Base-by-base conservation (phyloP, 2,329 filamentous ascomycete species). In the Stemphylium lycopersici region DNA sequence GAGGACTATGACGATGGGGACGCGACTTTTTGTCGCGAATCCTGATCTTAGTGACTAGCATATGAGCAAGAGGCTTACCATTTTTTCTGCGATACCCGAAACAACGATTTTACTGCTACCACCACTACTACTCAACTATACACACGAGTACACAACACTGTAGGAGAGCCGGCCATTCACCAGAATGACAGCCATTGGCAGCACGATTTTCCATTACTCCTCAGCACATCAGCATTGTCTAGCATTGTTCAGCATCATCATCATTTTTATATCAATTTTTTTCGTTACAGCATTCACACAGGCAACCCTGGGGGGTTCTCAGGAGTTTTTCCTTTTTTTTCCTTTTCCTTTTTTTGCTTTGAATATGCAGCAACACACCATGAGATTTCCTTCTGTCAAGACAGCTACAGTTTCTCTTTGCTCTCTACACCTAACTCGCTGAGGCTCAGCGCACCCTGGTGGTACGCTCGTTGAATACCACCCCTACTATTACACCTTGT, bases 1-100 rank as follows among this genome's bases (percentile, higher is more conserved):
- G 75, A 82, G 89, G 68, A 90, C 89, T 4, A 88, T 86, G 76
- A 93, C 90, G 1, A 87, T 95, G 72, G 80, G 78, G 52, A 83
- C 85, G 43, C 84, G 90, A 58, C 82, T 96, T 54, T 95, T 90
- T 75, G 92, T 96, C 69, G 91, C 91, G 66, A 96, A 96, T 75
- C 91, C 91, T 15, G 91, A 95, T 75, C 84, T 79, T 56, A 80
- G 78, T 67, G 79, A 81, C 63, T 81, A 66, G 40, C 20, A 39
- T 12, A 62, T 79, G 64, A 59, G 36, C 29, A 36, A 29, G 33
- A 39, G 38, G 37, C 31, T 42, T 26, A 45, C 45, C 57, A 56
- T 56, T 48, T 53, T 50, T 68, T 66, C 65, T 68, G 63, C 64
- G 68, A 73, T 73, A 72, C 70, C 70, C 70, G 58, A 56, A 56